Evolutionary conservation across 192 early-diverging fungal species (phyloP).

Genomic region (Piromyces finnis): DNA sequence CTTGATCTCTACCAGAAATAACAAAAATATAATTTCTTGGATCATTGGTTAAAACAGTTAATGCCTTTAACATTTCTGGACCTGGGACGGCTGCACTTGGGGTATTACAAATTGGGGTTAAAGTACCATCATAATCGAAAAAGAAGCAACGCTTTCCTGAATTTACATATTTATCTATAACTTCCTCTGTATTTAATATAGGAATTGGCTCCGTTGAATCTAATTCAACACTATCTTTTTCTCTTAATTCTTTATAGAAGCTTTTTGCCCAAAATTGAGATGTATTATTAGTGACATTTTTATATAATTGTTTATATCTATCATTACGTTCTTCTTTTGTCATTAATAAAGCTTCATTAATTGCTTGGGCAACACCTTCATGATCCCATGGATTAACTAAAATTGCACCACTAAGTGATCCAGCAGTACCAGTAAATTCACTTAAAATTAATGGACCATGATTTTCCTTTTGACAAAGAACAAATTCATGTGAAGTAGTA

Average conservation of each 20-base stretch:
- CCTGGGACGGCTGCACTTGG: conserved; percentile 67
- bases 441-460: conserved; percentile 76
- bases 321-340: conserved; percentile 39
- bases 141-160: conserved; percentile 65
- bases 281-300: conserved; percentile 63
- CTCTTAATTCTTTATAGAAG: conserved; percentile 53
- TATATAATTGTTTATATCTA: conserved; percentile 39
- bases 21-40: conserved; percentile 73
- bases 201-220: conserved; percentile 24
- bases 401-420: conserved; percentile 66
- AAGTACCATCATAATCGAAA: conserved; percentile 94
- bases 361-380: conserved; percentile 65
- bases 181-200: conserved; percentile 11
- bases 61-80: conserved; percentile 56
- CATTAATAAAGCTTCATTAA: conserved; percentile 77
- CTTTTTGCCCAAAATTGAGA: conserved; percentile 72
- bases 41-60: conserved; percentile 48
- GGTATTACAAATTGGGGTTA: conserved; percentile 76
- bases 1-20: conserved; percentile 80
- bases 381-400: conserved; percentile 97
- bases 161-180: conserved; percentile 19
- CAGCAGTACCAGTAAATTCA: conserved; percentile 94
- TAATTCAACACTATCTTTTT: conserved; percentile 12
- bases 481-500: conserved; percentile 54
- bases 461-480: conserved; percentile 47